Percentiles rank a stretch among this genome's conserved stretches.
These are phyloP conservation scores for Botrytis fragariae DNA, from an alignment of 2,329 filamentous ascomycete species.

Conservation along the genomic window DNA sequence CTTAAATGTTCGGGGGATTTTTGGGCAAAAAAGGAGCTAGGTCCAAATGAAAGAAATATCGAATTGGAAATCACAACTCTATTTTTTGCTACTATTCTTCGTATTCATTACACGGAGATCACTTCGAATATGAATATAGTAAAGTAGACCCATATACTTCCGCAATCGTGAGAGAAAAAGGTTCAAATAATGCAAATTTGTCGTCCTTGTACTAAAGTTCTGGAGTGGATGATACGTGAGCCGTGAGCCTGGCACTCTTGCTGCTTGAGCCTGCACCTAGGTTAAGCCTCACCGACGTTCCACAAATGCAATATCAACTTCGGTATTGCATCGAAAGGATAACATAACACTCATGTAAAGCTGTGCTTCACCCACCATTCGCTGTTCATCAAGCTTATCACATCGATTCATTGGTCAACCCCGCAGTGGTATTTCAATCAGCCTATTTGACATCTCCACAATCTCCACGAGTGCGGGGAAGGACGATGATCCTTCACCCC, in stretches of 20 bases:
- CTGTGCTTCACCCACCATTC: neutral
- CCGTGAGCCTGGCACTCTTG: neutral
- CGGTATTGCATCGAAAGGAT: neutral
- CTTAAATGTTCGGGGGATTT: neutral
- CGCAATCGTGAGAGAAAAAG: neutral
- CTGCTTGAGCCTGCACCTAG: neutral
- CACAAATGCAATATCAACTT: neutral
- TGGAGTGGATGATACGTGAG: neutral
- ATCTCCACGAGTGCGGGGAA: neutral
- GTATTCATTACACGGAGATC: neutral
- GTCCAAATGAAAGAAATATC: neutral
- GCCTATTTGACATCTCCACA: neutral
- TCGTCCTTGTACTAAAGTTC: neutral
- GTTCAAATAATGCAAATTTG: neutral
- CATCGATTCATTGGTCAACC: neutral
- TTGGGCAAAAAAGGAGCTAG: neutral
- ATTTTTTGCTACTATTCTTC: neutral
- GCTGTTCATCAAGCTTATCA: neutral
- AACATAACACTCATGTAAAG: neutral
- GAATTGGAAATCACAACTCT: too few relatives aligned
- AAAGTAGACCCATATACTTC: neutral
- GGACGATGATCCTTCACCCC: neutral
- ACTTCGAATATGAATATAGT: neutral
- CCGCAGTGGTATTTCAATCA: conserved; percentile 1
- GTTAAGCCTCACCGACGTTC: neutral